phyloP scores from a whole-genome alignment of 2,329 filamentous ascomycete species.

The Tolypocladium endophyticum region DNA sequence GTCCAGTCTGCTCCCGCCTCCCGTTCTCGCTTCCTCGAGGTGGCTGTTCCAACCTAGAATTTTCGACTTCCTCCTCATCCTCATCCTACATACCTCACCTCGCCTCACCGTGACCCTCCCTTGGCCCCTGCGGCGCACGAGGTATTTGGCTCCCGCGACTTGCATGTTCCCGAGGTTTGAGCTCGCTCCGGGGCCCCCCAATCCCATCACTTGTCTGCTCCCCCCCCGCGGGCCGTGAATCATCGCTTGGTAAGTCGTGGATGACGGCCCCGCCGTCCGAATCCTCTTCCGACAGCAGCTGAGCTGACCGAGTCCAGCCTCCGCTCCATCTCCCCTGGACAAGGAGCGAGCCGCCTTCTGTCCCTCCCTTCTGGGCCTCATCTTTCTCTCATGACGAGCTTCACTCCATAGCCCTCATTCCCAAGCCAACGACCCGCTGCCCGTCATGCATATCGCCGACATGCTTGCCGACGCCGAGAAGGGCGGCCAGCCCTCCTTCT shows the following conservation, averaged over 20 bases:
- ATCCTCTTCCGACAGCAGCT: neutral
- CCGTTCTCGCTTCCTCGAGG: neutral
- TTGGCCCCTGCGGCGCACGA: neutral
- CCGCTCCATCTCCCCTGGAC: neutral
- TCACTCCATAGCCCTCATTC: neutral
- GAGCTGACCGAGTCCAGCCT: neutral
- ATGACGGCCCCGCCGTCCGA: neutral
- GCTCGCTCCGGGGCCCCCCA: neutral
- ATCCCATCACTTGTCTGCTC: neutral
- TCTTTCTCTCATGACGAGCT: neutral
- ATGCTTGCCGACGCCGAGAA: slow-evolving; percentile 77
- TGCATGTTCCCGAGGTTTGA: neutral
- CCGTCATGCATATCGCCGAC: slow-evolving; percentile 84
- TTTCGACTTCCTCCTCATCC: neutral
- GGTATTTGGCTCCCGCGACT: neutral
- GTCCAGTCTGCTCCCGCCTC: neutral
- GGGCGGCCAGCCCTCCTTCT: slow-evolving; percentile 79
- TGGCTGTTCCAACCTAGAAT: neutral
- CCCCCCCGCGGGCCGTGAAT: neutral
- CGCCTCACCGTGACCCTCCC: neutral
- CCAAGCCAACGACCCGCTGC: neutral
- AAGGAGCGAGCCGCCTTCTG: neutral
- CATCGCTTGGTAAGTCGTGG: neutral
- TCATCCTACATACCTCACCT: neutral
- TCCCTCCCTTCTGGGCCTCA: neutral